phyloP scores from a whole-genome alignment of 129 eudicot species.

The Mikania micrantha region DNA sequence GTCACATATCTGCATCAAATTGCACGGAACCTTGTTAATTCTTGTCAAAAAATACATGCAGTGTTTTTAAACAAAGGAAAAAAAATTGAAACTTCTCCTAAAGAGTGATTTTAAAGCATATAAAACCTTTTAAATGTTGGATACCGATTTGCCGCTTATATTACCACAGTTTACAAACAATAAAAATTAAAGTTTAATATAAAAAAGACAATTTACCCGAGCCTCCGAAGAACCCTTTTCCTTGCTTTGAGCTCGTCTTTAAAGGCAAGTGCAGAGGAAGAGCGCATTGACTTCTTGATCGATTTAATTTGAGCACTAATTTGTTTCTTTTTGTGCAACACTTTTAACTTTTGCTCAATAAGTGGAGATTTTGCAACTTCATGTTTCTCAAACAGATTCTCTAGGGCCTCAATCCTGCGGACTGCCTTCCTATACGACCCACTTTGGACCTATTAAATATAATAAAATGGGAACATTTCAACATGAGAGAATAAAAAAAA shows the following conservation, averaged over 20 bases:
- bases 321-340: conserved; percentile 81
- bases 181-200: neutral
- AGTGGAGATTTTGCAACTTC: conserved; percentile 89
- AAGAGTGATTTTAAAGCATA: neutral
- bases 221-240: conserved; percentile 84
- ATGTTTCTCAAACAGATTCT: conserved; percentile 75
- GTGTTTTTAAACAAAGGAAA: neutral
- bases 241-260: conserved; percentile 98
- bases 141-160: neutral
- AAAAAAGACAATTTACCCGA: conserved; percentile 47
- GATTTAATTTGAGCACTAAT: conserved; percentile 59
- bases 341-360: conserved; percentile 78
- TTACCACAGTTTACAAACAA: neutral
- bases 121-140: neutral
- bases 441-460: conserved; percentile 63
- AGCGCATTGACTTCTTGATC: conserved; percentile 64
- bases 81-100: neutral
- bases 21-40: neutral
- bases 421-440: conserved; percentile 75
- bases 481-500: neutral
- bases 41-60: neutral
- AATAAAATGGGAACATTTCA: neutral
- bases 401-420: conserved; percentile 79
- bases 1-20: conserved; percentile 59
- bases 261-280: conserved; percentile 80